Base-by-base conservation (phyloP, 2,329 filamentous ascomycete species). In the Paracorniculantispora psalliotae region DNA sequence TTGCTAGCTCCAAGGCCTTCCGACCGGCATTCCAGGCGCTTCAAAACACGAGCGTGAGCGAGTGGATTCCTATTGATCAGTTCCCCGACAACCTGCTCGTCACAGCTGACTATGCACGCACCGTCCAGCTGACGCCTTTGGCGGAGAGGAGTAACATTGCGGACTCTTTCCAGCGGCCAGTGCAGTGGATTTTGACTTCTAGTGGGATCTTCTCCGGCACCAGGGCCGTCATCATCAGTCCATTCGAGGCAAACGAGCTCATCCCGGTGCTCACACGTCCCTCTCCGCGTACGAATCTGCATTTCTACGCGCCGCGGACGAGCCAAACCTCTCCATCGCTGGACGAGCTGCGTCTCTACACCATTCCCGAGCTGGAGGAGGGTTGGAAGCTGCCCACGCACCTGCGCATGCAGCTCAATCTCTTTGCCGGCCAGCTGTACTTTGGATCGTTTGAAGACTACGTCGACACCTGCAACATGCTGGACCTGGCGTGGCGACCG, bases 351-450 rank as follows among this genome's bases (percentile, higher is more conserved):
- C 46, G 47, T 1, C 55, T 58, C 28, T 51, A 58, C 15, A 51
- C 37, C 3, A 12, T 58, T 10, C 47, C 37, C 13, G 37, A 30
- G 13, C 4, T 15, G 4, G 37, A 30, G 2, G 43, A 56, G 9
- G 21, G 21, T 5, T 44, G 47, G 47, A 19, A 19, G n/a, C 6
- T 51, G 26, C 28, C 55, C 9, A 15, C 5, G 5, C 8, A 50
- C 3, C 23, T 57, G 44, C 46, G 55, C 12, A 25, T 51, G 37
- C 55, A 51, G 47, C 75, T 91, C 0, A 87, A 88, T 43, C 71
- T 91, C 0, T 90, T 91, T 59, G 76, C 88, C 0, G 88, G 88
- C 0, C 85, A 88, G 57, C 74, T 90, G 0, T 91, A 90, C 64
- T 73, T 90, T 13, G 69, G 67, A 0, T 78, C 75, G 0, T 81